Conservation (phyloP, 1,139 yeast genomes). For the Diutina scorzettiae region DNA sequence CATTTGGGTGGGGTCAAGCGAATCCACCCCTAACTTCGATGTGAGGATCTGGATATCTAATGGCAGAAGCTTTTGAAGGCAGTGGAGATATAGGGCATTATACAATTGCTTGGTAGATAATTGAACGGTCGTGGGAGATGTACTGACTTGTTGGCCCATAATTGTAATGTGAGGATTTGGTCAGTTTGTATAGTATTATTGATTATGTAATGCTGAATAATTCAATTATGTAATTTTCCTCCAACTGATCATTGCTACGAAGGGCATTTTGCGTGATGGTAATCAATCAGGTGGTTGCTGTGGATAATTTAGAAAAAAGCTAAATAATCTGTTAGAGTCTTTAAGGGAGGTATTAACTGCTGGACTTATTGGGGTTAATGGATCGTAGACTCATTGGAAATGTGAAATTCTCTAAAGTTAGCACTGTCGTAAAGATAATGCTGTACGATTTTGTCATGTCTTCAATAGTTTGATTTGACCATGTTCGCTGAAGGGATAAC, state of each 20-base stretch:
- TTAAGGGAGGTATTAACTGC: not conserved
- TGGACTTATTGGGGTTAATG: not conserved
- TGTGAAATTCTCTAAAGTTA: not conserved
- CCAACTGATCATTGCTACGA: too few species aligned
- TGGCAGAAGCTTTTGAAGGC: not conserved
- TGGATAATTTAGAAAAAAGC: not conserved
- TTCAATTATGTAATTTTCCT: too few species aligned
- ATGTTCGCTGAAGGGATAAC: not conserved
- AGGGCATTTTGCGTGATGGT: too few species aligned
- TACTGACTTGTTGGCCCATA: conserved; percentile 3
- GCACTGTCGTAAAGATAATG: not conserved
- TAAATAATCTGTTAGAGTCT: not conserved
- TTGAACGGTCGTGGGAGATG: not conserved
- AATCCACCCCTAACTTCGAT: not conserved
- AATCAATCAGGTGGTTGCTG: not conserved
- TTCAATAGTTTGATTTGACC: too few species aligned
- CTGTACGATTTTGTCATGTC: too few species aligned
- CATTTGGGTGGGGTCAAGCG: not conserved
- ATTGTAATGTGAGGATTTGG: too few species aligned
- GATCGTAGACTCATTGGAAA: not conserved
- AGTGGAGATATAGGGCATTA: not conserved
- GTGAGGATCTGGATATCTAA: not conserved
- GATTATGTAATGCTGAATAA: too few species aligned
- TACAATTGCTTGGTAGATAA: not conserved
- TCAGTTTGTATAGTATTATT: too few species aligned